Base-by-base conservation (phyloP, 495 filamentous ascomycete species). In the Ramalina peruviana region DNA sequence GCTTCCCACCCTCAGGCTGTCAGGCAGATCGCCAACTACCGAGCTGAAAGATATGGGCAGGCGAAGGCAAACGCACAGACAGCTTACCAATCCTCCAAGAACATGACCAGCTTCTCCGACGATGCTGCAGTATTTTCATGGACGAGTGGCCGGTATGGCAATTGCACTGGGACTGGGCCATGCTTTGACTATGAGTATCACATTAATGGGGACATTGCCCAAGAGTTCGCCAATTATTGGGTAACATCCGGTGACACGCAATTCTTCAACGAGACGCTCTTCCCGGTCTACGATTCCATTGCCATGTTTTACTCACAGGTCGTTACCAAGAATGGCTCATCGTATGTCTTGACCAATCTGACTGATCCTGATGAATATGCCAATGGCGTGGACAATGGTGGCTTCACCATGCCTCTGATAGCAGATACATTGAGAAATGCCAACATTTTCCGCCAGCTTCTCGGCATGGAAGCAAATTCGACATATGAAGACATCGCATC, bases 291-390 rank as follows among this genome's bases (percentile, higher is more conserved):
- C 51, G 67, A 80, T 50, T 73, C 73, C 5, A 65, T 78, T 20
- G 75, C 78, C 2, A 71, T 70, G 0, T 68, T 82, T 37, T 82
- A 74, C 58, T 63, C 65, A 1, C 71, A 81, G 50, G 48, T 79
- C 4, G 58, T 83, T 10, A 64, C 66, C 37, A 72, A 63, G 25
- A 82, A 83, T 58, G 67, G 70, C n/a, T 70, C 67, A 33, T 58
- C 48, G 11, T 76, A 71, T 62, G 67, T 65, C 3, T 46, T 76
- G 43, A 72, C 62, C n/a, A 88, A 88, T 55, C 84, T 85, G 72
- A 88, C 84, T 1, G 84, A 88, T 63, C 84, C 84, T 65, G 82
- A 86, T 58, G 82, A 86, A 62, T 86, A 83, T 56, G 82, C 82
- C 6, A 88, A 88, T 56, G 68, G 78, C 27, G 62, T 83, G 17